Conservation (phyloP, 192 early-diverging fungal genomes). For the Lunasporangiospora selenospora region DNA sequence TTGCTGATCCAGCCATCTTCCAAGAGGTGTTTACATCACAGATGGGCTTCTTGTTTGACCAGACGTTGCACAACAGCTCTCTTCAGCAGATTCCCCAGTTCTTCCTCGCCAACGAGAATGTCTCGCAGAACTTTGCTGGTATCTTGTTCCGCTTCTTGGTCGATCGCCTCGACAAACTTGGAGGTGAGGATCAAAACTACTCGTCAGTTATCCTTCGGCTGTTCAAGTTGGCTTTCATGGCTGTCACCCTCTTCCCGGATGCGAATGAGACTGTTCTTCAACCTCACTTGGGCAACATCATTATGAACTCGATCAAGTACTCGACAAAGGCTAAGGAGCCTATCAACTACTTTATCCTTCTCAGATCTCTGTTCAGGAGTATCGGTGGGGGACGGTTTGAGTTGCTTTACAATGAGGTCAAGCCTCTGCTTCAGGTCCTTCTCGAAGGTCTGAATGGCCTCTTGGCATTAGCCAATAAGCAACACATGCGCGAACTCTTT, state of each 20-base stretch:
- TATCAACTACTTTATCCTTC: constrained; percentile 90
- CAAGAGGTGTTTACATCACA: constrained; percentile 96
- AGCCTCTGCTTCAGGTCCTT: constrained; percentile 90
- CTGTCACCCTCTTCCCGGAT: constrained; percentile 90
- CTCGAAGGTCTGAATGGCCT: constrained; percentile 91
- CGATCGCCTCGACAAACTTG: constrained; percentile 78
- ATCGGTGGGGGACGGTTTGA: constrained; percentile 98
- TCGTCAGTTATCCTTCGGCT: constrained; percentile 84
- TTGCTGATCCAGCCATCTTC: constrained; percentile 87
- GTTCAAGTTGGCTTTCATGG: constrained; percentile 95
- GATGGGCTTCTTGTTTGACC: constrained; percentile 84
- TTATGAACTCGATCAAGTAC: constrained; percentile 86
- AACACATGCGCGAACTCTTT: constrained; percentile 93
- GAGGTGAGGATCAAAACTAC: constrained; percentile 67
- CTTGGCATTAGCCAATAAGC: constrained; percentile 77
- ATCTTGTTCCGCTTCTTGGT: constrained; percentile 80
- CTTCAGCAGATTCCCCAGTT: constrained; percentile 87
- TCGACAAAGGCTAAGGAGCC: constrained; percentile 86
- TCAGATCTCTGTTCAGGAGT: constrained; percentile 91
- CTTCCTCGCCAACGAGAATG: constrained; percentile 81
- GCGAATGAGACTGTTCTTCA: constrained; percentile 91
- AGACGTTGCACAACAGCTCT: constrained; percentile 77
- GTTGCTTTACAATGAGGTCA: constrained; percentile 93
- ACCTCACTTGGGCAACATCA: constrained; percentile 91
- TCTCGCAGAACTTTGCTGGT: constrained; percentile 80